Conservation (phyloP, 2,329 filamentous ascomycete species). For the Penicillium freii region DNA sequence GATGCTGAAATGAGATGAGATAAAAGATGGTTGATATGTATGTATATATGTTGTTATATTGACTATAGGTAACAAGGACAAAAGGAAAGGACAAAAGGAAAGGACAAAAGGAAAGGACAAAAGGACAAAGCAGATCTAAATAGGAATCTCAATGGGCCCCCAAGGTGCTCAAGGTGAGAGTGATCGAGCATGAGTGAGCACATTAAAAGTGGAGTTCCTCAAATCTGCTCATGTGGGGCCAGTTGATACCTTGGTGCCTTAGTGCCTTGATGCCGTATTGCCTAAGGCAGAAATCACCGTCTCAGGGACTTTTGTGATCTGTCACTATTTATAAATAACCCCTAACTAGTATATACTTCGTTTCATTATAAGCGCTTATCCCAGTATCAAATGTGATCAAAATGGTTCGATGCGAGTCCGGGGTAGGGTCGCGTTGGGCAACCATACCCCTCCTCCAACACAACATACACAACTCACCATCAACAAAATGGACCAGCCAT, state of each 20-base stretch:
- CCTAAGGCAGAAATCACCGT: neutral
- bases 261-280: neutral
- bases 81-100: neutral
- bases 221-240: slow-evolving; percentile 19
- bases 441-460: slow-evolving; percentile 2
- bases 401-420: neutral
- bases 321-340: neutral
- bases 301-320: neutral
- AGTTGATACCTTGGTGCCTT: neutral
- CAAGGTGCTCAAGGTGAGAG: slow-evolving; percentile 22
- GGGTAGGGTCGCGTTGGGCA: neutral
- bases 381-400: neutral
- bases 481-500: slow-evolving; percentile 4
- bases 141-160: slow-evolving; percentile 1
- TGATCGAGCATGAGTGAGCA: slow-evolving; percentile 28
- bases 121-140: neutral
- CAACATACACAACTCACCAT: slow-evolving; percentile 1
- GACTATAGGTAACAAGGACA: neutral
- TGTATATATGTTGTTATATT: neutral
- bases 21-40: neutral
- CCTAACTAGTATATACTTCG: neutral
- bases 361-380: neutral
- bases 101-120: neutral
- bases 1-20: neutral
- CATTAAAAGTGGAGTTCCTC: slow-evolving; percentile 12